phyloP scores from a whole-genome alignment of 2,329 filamentous ascomycete genomes.

The Drechslerella coelobrocha region DNA sequence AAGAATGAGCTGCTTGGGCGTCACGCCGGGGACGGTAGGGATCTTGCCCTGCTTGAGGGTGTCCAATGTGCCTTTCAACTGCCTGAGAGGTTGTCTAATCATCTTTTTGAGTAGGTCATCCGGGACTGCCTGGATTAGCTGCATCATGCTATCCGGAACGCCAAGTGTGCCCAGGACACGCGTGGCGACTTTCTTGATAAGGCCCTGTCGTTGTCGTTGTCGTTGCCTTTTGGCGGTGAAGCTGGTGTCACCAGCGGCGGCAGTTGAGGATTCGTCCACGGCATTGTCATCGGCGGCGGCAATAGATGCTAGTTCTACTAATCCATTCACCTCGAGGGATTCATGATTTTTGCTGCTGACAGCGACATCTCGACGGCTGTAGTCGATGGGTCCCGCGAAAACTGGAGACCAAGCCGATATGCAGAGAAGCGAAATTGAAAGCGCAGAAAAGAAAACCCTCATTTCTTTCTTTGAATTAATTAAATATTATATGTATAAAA shows the following conservation, averaged over 20 bases:
- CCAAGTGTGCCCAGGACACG: constrained; percentile 21
- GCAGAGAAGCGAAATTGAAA: neutral
- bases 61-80: constrained; percentile 11
- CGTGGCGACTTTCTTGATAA: constrained; percentile 27
- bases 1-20: constrained; percentile 31
- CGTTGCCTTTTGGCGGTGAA: neutral
- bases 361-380: neutral
- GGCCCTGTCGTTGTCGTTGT: neutral
- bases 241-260: neutral
- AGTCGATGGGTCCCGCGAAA: neutral
- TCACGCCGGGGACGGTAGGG: constrained; percentile 13
- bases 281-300: too few relatives aligned
- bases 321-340: neutral
- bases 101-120: constrained; percentile 28
- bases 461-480: neutral
- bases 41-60: constrained; percentile 20
- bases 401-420: neutral
- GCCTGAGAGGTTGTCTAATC: constrained; percentile 22
- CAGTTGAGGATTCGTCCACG: neutral
- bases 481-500: too few relatives aligned
- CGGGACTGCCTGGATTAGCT: constrained; percentile 34
- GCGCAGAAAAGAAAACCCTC: neutral
- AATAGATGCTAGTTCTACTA: neutral
- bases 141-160: constrained; percentile 29
- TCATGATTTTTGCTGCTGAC: neutral